A percentile compares a stretch with the other conserved stretches of the same genome.
phyloP scores from a whole-genome alignment of 306 rosid genomes.

The Cajanus cajan region DNA sequence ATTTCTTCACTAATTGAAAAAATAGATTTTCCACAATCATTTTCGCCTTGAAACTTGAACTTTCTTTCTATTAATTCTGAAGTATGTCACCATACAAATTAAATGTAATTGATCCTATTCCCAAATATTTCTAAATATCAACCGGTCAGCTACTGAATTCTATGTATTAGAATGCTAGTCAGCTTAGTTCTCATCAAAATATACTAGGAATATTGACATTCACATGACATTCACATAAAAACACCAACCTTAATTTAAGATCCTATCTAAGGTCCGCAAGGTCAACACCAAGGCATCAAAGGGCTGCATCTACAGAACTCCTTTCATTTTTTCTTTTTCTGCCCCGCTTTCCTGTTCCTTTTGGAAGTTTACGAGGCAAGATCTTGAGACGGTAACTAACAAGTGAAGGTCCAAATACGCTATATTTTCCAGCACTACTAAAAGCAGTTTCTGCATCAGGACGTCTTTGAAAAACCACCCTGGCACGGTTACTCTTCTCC shows the following conservation, averaged over 20 bases:
- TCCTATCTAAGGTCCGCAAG: background rate
- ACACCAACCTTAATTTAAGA: background rate
- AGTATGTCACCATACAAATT: background rate
- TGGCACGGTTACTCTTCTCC: slow-evolving; percentile 61
- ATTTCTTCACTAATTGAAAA: background rate
- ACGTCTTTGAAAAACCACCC: slow-evolving; percentile 62
- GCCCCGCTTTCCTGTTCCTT: slow-evolving; percentile 40
- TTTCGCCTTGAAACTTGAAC: slow-evolving; percentile 4
- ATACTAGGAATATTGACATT: background rate
- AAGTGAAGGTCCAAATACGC: slow-evolving; percentile 78
- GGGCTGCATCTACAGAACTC: slow-evolving; percentile 26
- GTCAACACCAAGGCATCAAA: slow-evolving; percentile 28
- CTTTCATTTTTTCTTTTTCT: slow-evolving; percentile 32
- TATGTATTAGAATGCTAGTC: slow-evolving; percentile 34
- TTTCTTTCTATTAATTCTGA: background rate
- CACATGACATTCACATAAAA: slow-evolving; percentile 22
- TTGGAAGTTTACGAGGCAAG: slow-evolving; percentile 32
- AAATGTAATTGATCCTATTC: slow-evolving; percentile 13
- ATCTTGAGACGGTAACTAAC: slow-evolving; percentile 81
- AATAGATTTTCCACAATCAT: background rate
- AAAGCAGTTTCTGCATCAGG: slow-evolving; percentile 77
- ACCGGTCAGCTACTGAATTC: slow-evolving; percentile 28
- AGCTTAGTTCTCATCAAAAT: slow-evolving; percentile 19
- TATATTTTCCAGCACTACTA: slow-evolving; percentile 82
- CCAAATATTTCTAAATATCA: slow-evolving; percentile 12